These are phyloP conservation scores for Triticum monococcum DNA, from an alignment of 176 grass and related monocot genomes.

Conservation along the genomic window DNA sequence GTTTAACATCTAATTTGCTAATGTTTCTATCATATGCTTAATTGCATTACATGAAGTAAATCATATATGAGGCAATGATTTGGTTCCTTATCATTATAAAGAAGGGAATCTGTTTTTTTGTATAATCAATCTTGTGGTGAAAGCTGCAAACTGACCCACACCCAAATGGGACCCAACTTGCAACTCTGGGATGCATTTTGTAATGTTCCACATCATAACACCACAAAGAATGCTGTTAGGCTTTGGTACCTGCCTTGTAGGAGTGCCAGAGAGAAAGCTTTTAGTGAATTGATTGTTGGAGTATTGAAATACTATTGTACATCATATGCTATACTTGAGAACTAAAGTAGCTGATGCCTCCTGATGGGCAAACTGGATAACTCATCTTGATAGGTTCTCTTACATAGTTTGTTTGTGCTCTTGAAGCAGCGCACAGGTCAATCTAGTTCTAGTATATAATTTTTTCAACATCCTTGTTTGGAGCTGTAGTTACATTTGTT, in stretches of 20 bases:
- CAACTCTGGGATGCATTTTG: neutral
- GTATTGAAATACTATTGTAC: neutral
- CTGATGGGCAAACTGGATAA: neutral
- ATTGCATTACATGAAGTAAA: slow-evolving; percentile 11
- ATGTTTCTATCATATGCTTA: neutral
- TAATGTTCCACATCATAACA: neutral
- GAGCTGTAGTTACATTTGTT: neutral
- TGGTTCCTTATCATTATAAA: neutral
- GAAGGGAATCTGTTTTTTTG: neutral
- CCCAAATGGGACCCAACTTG: neutral
- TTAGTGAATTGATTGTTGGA: neutral
- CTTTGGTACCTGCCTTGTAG: neutral
- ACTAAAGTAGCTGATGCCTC: neutral
- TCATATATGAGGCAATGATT: neutral
- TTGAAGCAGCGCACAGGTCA: neutral
- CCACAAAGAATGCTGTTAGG: neutral
- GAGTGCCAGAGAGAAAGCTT: neutral
- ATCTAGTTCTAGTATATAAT: neutral
- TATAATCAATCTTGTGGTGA: neutral
- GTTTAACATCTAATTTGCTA: slow-evolving; percentile 5
- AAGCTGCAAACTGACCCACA: neutral
- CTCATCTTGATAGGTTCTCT: neutral
- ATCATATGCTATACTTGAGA: neutral
- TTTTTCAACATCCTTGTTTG: neutral
- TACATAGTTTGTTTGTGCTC: neutral